phyloP scores from a whole-genome alignment of 441 rosid genomes.

The Bocquillonia castaneifolia region DNA sequence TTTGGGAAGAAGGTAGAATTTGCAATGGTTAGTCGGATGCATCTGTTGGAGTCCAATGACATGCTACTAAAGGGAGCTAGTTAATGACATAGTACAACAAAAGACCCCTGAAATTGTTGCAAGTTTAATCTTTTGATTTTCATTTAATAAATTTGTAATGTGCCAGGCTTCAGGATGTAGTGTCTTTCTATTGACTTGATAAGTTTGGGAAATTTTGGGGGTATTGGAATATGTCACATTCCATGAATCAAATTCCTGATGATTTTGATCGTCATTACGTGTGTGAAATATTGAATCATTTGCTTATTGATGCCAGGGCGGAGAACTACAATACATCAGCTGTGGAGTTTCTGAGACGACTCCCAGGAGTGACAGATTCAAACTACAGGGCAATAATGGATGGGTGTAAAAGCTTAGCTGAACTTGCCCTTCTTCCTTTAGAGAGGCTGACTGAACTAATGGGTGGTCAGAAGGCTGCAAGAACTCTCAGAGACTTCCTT shows the following conservation, averaged over 20 bases:
- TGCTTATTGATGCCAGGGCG: constrained; percentile 49
- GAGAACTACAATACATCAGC: constrained; percentile 93
- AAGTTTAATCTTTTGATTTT: neutral
- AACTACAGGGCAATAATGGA: constrained; percentile 87
- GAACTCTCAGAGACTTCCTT: constrained; percentile 74
- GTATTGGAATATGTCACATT: neutral
- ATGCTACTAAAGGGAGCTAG: neutral
- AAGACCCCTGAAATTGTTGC: too few species aligned
- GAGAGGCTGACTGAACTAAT: constrained; percentile 67
- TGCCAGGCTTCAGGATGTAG: neutral
- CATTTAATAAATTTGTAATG: neutral
- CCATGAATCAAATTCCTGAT: neutral
- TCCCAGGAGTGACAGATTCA: constrained; percentile 87
- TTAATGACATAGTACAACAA: too few species aligned
- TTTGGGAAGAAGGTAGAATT: neutral
- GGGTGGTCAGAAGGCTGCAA: constrained; percentile 90
- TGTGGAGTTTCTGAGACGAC: constrained; percentile 86
- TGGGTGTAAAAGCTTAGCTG: constrained; percentile 78
- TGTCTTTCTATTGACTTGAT: neutral
- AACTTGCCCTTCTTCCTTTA: constrained; percentile 62
- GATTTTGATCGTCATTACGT: neutral
- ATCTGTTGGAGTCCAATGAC: neutral
- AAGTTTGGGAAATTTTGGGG: neutral
- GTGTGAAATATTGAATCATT: neutral
- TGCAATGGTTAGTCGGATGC: neutral